These are phyloP conservation scores for Aegilops speltoides DNA, from an alignment of 176 grass and related monocot species.

Conservation along the genomic window DNA sequence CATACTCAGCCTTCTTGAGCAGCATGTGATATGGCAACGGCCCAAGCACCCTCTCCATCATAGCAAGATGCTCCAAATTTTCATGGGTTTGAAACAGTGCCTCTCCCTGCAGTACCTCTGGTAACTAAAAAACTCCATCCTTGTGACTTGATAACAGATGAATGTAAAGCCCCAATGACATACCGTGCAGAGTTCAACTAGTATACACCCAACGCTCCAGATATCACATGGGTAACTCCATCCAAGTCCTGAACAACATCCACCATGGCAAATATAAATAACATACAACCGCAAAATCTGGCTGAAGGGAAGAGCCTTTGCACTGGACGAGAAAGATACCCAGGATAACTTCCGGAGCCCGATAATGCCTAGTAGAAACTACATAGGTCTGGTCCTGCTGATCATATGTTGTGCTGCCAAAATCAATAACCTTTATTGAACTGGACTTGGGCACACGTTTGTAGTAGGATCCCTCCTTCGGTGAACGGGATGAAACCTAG, in stretches of 20 bases:
- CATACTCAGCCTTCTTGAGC: slow-evolving; percentile 63
- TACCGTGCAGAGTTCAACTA: slow-evolving; percentile 98
- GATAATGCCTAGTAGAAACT: slow-evolving; percentile 90
- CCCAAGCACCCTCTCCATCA: slow-evolving; percentile 69
- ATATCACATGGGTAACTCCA: slow-evolving; percentile 97
- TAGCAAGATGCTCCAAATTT: slow-evolving; percentile 67
- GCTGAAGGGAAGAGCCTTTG: slow-evolving; percentile 1
- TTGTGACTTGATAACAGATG: not conserved
- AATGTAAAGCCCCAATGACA: slow-evolving; percentile 26
- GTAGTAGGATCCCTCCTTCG: slow-evolving; percentile 73
- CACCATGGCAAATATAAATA: not conserved
- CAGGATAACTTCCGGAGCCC: slow-evolving; percentile 93
- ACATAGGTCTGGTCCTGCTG: slow-evolving; percentile 75
- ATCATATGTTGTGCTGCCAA: slow-evolving; percentile 90
- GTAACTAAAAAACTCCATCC: slow-evolving; percentile 28
- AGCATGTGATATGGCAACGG: slow-evolving; percentile 56
- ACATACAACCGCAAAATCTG: slow-evolving; percentile 18
- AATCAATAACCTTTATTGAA: slow-evolving; percentile 98
- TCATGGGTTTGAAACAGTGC: slow-evolving; percentile 74
- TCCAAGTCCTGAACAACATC: slow-evolving; percentile 70
- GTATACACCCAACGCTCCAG: slow-evolving; percentile 94
- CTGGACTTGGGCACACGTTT: slow-evolving; percentile 82
- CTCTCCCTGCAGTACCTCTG: slow-evolving; percentile 44
- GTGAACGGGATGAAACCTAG: slow-evolving; percentile 63
- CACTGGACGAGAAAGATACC: slow-evolving; percentile 41